Conservation (phyloP, 2,329 filamentous ascomycete species). For the Coniosporium tulheliwenetii region DNA sequence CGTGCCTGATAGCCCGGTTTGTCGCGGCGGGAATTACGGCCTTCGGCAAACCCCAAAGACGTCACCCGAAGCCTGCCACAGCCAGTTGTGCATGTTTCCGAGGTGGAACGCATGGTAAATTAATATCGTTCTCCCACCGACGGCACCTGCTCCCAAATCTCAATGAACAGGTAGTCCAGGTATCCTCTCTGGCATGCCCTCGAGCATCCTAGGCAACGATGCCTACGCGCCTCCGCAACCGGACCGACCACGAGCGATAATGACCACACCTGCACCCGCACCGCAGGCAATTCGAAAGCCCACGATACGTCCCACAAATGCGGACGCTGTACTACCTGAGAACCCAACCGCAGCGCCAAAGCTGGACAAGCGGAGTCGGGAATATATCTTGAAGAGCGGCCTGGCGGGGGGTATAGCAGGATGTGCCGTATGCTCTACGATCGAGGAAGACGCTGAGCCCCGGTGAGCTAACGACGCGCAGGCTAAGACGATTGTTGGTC, state of each 20-base stretch:
- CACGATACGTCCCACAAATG: too few species aligned
- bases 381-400: slow-evolving; percentile 73
- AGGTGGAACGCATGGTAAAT: too few species aligned
- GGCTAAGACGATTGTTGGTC: slow-evolving; percentile 92
- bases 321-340: too few species aligned
- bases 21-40: too few species aligned
- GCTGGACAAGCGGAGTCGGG: slow-evolving; percentile 55
- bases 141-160: too few species aligned
- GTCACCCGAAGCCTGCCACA: too few species aligned
- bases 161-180: too few species aligned
- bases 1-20: too few species aligned
- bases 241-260: neutral
- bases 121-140: too few species aligned
- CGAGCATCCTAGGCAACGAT: neutral
- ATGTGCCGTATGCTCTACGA: slow-evolving; percentile 53
- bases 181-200: neutral
- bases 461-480: slow-evolving; percentile 19
- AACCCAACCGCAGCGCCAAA: slow-evolving; percentile 12
- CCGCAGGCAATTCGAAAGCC: neutral
- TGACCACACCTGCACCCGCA: neutral
- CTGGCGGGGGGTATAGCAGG: slow-evolving; percentile 82
- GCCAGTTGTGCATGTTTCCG: too few species aligned
- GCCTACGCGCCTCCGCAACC: neutral
- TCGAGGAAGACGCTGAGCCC: neutral
- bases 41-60: too few species aligned